These are phyloP conservation scores for Arabis hirsuta DNA, from an alignment of 345 rosid species.

Conservation along the genomic window DNA sequence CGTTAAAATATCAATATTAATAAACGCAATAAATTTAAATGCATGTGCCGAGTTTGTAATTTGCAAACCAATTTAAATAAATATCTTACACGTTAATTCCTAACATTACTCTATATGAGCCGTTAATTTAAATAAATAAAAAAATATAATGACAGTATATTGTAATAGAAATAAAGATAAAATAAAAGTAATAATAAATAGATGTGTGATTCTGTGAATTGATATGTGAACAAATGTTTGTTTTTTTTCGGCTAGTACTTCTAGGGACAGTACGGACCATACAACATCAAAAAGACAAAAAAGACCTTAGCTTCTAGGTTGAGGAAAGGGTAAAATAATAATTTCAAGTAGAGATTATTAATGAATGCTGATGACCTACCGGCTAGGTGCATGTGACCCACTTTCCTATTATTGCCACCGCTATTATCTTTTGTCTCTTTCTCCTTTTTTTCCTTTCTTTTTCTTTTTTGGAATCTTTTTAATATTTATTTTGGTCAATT, in stretches of 20 bases:
- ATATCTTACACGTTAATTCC: neutral
- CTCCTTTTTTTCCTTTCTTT: neutral
- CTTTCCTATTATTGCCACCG: constrained; percentile 50
- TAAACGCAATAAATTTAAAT: neutral
- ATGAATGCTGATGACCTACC: constrained; percentile 40
- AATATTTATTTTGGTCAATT: neutral
- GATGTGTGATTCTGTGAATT: constrained; percentile 25
- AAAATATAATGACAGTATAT: neutral
- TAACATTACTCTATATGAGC: neutral
- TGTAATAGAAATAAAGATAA: neutral
- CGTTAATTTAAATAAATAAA: neutral
- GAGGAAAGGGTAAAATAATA: neutral
- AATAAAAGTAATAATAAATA: neutral
- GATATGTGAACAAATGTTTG: constrained; percentile 44
- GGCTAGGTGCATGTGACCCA: constrained; percentile 67
- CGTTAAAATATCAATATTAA: no score
- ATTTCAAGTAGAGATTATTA: neutral
- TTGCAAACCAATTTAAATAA: neutral
- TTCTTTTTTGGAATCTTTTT: neutral
- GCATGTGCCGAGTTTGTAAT: neutral
- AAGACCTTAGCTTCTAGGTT: neutral
- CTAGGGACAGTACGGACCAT: constrained; percentile 47
- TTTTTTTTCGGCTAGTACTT: constrained; percentile 24
- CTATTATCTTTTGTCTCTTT: constrained; percentile 33
- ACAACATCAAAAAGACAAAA: constrained; percentile 13